Conservation (phyloP, 2,329 filamentous ascomycete genomes). For the Truncatella angustata region DNA sequence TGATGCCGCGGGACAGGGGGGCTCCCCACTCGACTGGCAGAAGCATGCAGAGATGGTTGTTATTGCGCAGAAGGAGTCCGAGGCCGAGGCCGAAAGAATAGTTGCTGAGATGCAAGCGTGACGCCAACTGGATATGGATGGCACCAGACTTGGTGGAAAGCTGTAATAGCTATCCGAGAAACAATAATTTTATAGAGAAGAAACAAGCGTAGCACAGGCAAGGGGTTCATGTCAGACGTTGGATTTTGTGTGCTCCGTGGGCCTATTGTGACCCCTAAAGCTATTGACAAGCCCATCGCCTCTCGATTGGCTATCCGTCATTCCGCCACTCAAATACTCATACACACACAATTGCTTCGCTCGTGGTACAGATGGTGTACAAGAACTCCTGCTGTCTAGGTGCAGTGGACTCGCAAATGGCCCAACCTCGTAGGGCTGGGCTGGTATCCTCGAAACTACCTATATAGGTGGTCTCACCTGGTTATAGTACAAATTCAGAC, state of each 20-base stretch:
- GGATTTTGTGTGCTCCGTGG: background rate
- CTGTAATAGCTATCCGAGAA: too few species aligned
- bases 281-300: background rate
- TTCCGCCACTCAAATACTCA: background rate
- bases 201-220: too few species aligned
- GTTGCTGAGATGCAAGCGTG: background rate
- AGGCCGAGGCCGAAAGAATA: conserved; percentile 5
- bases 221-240: background rate
- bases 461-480: too few species aligned
- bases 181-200: too few species aligned
- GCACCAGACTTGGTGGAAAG: background rate
- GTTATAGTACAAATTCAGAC: background rate
- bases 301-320: background rate
- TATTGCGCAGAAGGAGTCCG: background rate
- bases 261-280: background rate
- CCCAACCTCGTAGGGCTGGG: too few species aligned
- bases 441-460: too few species aligned
- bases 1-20: conserved; percentile 15
- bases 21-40: conserved; percentile 2
- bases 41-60: background rate
- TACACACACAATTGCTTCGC: background rate
- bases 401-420: too few species aligned
- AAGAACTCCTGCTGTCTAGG: background rate
- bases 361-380: conserved; percentile 1
- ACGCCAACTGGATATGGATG: too few species aligned